Percentiles rank a stretch among this genome's conserved stretches.
phyloP scores from a whole-genome alignment of 352 stramenopile genomes.

The Globisporangium nunn region DNA sequence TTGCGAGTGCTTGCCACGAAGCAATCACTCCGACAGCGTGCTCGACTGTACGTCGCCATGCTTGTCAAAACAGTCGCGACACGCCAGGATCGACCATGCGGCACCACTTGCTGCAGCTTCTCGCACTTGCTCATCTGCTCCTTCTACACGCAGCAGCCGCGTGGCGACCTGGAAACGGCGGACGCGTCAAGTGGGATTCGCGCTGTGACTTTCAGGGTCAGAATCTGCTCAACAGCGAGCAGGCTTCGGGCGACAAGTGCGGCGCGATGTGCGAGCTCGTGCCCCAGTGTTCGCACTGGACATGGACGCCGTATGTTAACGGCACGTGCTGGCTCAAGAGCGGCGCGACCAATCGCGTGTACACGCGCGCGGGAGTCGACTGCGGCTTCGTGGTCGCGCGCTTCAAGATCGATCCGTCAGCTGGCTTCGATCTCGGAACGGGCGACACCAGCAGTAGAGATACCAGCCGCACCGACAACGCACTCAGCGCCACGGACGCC shows the following conservation, averaged over 20 bases:
- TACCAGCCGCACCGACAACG: background rate
- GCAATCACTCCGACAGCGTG: too few species aligned
- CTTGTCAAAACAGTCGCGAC: too few species aligned
- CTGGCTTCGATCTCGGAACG: conserved; percentile 8
- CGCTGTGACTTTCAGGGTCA: conserved; percentile 26
- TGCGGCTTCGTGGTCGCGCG: conserved; percentile 9
- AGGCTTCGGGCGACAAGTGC: conserved; percentile 22
- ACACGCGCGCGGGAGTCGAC: conserved; percentile 1
- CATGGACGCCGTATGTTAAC: conserved; percentile 16
- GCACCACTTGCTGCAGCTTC: background rate
- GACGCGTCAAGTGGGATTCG: conserved; percentile 22
- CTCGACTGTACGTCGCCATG: too few species aligned
- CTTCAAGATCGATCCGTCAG: conserved; percentile 8
- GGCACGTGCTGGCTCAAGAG: conserved; percentile 31
- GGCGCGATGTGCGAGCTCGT: conserved; percentile 22
- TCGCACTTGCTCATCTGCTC: background rate
- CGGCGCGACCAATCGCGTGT: conserved; percentile 7
- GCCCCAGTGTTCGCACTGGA: conserved; percentile 29
- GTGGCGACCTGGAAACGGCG: conserved; percentile 18
- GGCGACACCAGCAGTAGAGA: background rate
- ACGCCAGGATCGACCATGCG: too few species aligned
- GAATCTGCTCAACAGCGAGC: conserved; percentile 7
- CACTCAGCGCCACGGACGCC: conserved; percentile 18
- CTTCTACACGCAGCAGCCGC: background rate
- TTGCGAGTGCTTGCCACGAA: too few species aligned